Conservation (phyloP, 164 flowering plant genomes). For the Vitis labrusca region DNA sequence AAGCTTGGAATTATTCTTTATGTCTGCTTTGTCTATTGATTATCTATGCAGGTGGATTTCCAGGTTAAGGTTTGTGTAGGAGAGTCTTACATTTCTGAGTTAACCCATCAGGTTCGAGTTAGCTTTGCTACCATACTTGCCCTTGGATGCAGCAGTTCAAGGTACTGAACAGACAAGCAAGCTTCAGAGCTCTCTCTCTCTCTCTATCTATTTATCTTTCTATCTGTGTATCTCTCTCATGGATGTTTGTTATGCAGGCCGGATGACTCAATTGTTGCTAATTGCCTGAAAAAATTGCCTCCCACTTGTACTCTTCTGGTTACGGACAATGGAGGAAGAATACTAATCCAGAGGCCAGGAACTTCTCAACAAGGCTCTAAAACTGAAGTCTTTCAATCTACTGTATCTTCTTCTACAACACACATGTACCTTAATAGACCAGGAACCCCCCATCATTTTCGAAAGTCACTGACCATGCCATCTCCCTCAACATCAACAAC, state of each 20-base stretch:
- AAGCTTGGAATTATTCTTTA: background rate
- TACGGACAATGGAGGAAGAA: constrained; percentile 34
- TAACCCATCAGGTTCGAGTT: constrained; percentile 37
- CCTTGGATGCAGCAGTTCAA: constrained; percentile 35
- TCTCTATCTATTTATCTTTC: background rate
- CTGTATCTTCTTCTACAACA: constrained; percentile 7
- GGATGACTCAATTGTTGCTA: constrained; percentile 18
- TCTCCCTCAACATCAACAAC: constrained; percentile 24
- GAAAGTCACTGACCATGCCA: constrained; percentile 26
- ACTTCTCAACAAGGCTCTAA: constrained; percentile 44
- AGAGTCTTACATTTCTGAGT: constrained; percentile 21
- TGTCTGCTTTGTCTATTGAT: background rate
- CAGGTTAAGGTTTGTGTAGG: constrained; percentile 42
- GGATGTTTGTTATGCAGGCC: constrained; percentile 26
- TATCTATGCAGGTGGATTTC: constrained; percentile 39
- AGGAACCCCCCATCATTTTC: constrained; percentile 1
- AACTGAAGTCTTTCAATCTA: constrained; percentile 9
- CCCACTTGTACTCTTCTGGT: constrained; percentile 45
- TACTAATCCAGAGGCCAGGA: constrained; percentile 26
- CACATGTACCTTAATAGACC: background rate
- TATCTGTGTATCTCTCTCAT: constrained; percentile 3
- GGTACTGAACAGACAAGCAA: constrained; percentile 18
- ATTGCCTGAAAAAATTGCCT: constrained; percentile 37
- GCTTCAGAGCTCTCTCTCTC: background rate
- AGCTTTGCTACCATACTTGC: constrained; percentile 36